Percentiles rank a stretch among this genome's conserved stretches.
phyloP scores from a whole-genome alignment of 169 alveolate genomes.

The Plasmodium fragile region DNA sequence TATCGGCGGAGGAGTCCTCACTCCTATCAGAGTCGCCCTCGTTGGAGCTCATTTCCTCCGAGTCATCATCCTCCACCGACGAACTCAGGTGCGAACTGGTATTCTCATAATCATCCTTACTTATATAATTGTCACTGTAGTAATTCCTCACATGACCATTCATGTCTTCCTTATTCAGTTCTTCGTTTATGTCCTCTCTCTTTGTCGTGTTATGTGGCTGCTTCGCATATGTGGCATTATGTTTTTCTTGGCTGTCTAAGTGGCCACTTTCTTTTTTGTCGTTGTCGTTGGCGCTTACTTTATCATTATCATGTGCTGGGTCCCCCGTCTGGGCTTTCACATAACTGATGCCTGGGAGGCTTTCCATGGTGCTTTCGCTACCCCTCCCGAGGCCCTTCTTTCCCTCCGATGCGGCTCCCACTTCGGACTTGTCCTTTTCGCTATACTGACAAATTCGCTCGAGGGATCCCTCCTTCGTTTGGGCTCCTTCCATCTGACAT shows the following conservation, averaged over 20 bases:
- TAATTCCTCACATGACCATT: conserved; percentile 2
- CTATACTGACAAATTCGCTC: background rate
- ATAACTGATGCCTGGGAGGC: conserved; percentile 17
- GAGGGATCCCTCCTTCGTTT: background rate
- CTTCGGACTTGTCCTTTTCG: conserved; percentile 13
- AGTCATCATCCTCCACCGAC: conserved; percentile 19
- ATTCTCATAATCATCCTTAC: conserved; percentile 18
- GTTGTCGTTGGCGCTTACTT: conserved; percentile 11
- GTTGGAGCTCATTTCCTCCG: conserved; percentile 19
- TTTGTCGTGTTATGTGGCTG: background rate
- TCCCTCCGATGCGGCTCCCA: background rate
- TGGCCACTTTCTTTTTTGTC: conserved; percentile 35
- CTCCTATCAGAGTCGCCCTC: conserved; percentile 23
- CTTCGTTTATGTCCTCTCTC: background rate
- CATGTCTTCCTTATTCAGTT: background rate
- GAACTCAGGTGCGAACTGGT: conserved; percentile 20
- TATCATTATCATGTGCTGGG: background rate
- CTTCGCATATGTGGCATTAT: background rate
- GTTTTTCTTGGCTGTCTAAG: conserved; percentile 12
- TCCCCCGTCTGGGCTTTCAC: background rate
- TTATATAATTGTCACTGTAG: conserved; percentile 60
- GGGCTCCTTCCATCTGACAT: background rate
- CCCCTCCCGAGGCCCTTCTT: conserved; percentile 1
- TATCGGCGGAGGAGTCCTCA: conserved; percentile 18
- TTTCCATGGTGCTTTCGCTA: conserved; percentile 36